A percentile compares a stretch with the other conserved stretches of the same genome.
Evolutionary conservation across 2,329 filamentous ascomycete genomes (phyloP).

Genomic region (Aspergillus ochraceoroseus): DNA sequence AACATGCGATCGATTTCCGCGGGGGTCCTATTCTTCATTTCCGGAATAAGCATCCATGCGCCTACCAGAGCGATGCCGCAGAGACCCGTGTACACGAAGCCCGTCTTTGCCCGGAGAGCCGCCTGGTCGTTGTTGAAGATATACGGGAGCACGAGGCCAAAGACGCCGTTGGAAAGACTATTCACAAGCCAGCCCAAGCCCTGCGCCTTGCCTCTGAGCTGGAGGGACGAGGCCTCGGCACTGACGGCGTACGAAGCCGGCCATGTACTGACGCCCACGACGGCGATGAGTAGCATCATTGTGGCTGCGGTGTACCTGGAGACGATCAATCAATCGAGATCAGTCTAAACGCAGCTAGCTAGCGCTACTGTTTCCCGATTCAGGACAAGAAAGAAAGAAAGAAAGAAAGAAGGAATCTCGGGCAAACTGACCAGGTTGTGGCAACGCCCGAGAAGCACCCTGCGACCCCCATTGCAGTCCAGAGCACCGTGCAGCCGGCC

Average conservation of each 20-base stretch:
- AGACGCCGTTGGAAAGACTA: conserved; percentile 40
- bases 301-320: conserved; percentile 41
- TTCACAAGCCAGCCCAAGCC: conserved; percentile 43
- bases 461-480: conserved; percentile 47
- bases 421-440: conserved; percentile 36
- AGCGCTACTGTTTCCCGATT: too few species aligned
- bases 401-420: too few species aligned
- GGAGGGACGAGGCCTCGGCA: conserved; percentile 34
- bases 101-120: conserved; percentile 41
- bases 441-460: conserved; percentile 42
- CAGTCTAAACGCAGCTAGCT: too few species aligned
- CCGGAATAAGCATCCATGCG: conserved; percentile 49
- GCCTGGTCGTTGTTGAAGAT: conserved; percentile 49
- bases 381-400: too few species aligned
- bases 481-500: conserved; percentile 35
- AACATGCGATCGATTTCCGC: conserved; percentile 48
- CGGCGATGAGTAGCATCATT: conserved; percentile 46
- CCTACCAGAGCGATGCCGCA: conserved; percentile 30
- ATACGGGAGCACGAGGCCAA: conserved; percentile 49
- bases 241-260: conserved; percentile 37
- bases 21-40: conserved; percentile 49
- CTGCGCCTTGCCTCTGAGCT: conserved; percentile 38
- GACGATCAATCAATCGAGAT: too few species aligned
- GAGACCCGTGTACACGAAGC: conserved; percentile 40
- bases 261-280: conserved; percentile 35